Conservation (phyloP, 2,329 filamentous ascomycete species). For the Diaporthe eres region DNA sequence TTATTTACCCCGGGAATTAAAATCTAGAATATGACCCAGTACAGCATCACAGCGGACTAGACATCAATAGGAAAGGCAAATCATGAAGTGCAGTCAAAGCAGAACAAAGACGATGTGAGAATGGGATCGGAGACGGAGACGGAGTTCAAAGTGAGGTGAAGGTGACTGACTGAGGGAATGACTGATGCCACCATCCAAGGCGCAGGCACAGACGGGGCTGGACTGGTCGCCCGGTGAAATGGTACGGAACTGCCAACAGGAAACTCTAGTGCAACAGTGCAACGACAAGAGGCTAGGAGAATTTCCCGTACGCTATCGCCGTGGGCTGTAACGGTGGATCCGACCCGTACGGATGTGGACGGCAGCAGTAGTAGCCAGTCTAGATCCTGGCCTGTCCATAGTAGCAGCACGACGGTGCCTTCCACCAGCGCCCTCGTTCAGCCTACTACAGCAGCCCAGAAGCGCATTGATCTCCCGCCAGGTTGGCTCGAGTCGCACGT, state of each 20-base stretch:
- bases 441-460: background rate
- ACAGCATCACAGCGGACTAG: background rate
- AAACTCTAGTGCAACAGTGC: conserved; percentile 24
- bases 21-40: background rate
- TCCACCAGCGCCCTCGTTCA: background rate
- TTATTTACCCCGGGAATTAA: background rate
- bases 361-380: background rate
- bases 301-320: conserved; percentile 9
- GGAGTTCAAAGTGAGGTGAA: background rate
- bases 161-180: background rate
- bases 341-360: background rate
- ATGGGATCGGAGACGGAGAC: background rate
- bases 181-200: background rate
- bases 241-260: conserved; percentile 24
- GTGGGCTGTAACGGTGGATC: conserved; percentile 21
- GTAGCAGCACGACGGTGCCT: background rate
- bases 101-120: background rate
- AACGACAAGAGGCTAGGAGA: conserved; percentile 14
- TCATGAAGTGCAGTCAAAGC: background rate
- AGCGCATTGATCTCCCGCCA: conserved; percentile 20
- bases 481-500: conserved; percentile 21
- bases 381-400: background rate
- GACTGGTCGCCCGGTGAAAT: background rate
- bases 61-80: background rate
- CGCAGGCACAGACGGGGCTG: background rate